These are phyloP conservation scores for Mimosa pudica DNA, from an alignment of 306 rosid genomes.

Conservation along the genomic window DNA sequence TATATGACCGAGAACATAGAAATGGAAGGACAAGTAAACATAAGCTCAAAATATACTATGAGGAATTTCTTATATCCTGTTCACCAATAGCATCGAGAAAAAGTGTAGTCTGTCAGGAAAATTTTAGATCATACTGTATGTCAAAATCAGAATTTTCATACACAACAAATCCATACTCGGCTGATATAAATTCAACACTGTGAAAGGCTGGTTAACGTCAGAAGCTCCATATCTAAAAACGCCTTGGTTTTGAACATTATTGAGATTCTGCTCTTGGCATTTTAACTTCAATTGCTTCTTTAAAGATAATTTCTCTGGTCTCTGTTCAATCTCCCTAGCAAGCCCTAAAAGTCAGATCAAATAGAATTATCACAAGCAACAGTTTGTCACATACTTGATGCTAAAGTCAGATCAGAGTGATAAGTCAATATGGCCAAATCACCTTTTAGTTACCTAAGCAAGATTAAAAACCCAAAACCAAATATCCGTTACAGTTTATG, in stretches of 20 bases:
- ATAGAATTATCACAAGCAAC: conserved; percentile 32
- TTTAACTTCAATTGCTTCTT: conserved; percentile 91
- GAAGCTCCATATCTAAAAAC: conserved; percentile 57
- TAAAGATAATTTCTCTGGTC: conserved; percentile 85
- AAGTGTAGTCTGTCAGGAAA: conserved; percentile 1
- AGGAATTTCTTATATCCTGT: conserved; percentile 32
- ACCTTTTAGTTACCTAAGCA: not conserved
- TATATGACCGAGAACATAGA: not conserved
- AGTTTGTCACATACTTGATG: conserved; percentile 21
- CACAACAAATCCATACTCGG: conserved; percentile 53
- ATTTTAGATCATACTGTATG: conserved; percentile 13
- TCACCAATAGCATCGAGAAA: conserved; percentile 21
- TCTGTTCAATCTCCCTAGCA: conserved; percentile 65
- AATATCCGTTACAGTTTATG: not conserved
- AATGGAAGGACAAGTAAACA: not conserved
- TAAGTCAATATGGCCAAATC: not conserved
- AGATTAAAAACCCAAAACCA: not conserved
- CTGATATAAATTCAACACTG: conserved; percentile 51
- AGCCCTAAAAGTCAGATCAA: conserved; percentile 61
- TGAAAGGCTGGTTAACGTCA: conserved; percentile 48
- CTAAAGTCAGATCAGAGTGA: not conserved
- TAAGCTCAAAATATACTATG: not conserved
- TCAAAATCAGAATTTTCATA: conserved; percentile 15
- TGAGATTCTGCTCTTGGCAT: conserved; percentile 85
- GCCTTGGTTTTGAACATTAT: conserved; percentile 54